Percentiles rank a stretch among this genome's conserved stretches.
These are phyloP conservation scores for Zoysia matrella DNA, from an alignment of 202 grass and related monocot species.

Conservation along the genomic window DNA sequence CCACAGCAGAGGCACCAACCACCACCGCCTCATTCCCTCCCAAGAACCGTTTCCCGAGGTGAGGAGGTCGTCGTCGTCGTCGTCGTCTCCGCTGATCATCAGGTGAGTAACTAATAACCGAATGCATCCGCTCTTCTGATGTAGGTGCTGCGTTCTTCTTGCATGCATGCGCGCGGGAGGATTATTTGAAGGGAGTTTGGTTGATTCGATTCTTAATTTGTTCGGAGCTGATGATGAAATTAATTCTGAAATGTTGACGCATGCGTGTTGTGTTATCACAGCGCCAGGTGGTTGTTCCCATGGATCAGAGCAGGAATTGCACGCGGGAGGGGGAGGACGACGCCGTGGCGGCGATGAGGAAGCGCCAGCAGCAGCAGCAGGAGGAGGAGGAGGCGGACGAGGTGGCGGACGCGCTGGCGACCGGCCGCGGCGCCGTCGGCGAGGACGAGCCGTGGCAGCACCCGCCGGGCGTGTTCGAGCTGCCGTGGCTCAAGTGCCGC, in stretches of 20 bases:
- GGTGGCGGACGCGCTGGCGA: neutral
- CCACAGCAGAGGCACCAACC: slow-evolving; percentile 39
- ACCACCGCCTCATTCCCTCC: slow-evolving; percentile 12
- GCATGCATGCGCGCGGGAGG: slow-evolving; percentile 19
- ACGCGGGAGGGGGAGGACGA: slow-evolving; percentile 23
- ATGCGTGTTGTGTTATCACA: neutral
- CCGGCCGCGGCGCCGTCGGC: neutral
- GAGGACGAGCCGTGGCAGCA: slow-evolving; percentile 23
- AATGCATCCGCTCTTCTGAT: neutral
- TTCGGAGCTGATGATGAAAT: neutral
- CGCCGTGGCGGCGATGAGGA: neutral
- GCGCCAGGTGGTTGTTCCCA: neutral
- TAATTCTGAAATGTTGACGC: neutral
- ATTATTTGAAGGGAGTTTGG: neutral
- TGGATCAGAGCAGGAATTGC: slow-evolving; percentile 56
- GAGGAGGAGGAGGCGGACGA: slow-evolving; percentile 7
- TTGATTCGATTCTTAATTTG: slow-evolving; percentile 14
- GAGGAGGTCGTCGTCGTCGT: neutral
- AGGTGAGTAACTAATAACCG: slow-evolving; percentile 30
- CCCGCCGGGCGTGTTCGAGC: slow-evolving; percentile 79
- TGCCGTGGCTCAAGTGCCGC: slow-evolving; percentile 58
- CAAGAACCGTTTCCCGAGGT: slow-evolving; percentile 38
- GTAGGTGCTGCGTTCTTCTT: neutral
- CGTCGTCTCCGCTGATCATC: slow-evolving; percentile 8
- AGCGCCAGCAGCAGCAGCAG: neutral